Evolutionary conservation across 495 filamentous ascomycete species (phyloP), one percentile per base, ranked within the genome.

Genomic region (Trichoderma gamsii): DNA sequence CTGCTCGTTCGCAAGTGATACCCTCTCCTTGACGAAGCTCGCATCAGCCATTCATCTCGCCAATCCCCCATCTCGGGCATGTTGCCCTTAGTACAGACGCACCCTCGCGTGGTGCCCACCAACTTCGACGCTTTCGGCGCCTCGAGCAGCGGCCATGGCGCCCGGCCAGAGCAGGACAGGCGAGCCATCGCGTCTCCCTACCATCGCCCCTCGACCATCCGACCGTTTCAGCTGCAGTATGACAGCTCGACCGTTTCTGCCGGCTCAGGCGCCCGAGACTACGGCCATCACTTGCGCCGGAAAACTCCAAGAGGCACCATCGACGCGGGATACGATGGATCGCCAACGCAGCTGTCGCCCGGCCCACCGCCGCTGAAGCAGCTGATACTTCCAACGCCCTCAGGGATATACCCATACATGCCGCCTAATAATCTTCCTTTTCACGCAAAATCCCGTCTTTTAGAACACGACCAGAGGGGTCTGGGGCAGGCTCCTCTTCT

Each of bases 301-400:
- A 99, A 99, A 75, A 98, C 95, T 11, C 95, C 95, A 12, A 96
- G 89, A 72, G 95, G 95, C 27, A 97, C 93, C 23, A 84, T 99
- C 67, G 90, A 92, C 66, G 93, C 91, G 67, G 94, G 92, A 16
- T 99, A 99, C 74, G 94, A 98, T 84, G 94, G 92, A 13, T 92
- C 90, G 8, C 86, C 88, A 2, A 82, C 87, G 35, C 91, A 95
- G 75, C 87, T 89, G 74, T 86, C 84, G 4, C 86, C 87, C 23
- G 90, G 91, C 61, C 91, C 92, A 44, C 92, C 90, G 64, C 87
- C 90, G 3, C 79, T 86, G 38, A 99, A 98, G 77, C 93, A 98
- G 74, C 91, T 98, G 75, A 80, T 97, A n/a, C 82, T 97, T 46
- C 83, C 85, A 8, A 75, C 75, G 15, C 77, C 78, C 27, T 80